Percentiles rank a stretch among this genome's conserved stretches.
phyloP scores from a whole-genome alignment of 2,329 filamentous ascomycete species.

The Fusarium tuaranense region DNA sequence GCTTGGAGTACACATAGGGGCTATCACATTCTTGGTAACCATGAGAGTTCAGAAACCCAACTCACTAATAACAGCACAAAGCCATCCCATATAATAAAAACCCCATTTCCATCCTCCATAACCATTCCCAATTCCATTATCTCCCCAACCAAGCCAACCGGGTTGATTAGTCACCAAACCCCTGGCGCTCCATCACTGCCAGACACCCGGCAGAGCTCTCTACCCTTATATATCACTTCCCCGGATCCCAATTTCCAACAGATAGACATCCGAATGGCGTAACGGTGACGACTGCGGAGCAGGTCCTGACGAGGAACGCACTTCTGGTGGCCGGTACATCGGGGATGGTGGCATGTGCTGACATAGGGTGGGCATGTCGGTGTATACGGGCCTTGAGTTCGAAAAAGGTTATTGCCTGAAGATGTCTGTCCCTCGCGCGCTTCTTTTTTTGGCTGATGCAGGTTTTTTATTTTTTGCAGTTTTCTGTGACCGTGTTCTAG shows the following conservation, averaged over 20 bases:
- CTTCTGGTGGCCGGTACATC: background rate
- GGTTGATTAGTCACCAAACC: background rate
- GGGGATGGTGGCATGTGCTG: background rate
- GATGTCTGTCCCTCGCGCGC: background rate
- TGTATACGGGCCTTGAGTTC: background rate
- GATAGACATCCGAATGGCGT: background rate
- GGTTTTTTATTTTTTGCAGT: background rate
- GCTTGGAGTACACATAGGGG: background rate
- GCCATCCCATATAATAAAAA: background rate
- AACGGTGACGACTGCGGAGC: background rate
- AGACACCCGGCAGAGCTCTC: background rate
- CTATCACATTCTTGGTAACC: background rate
- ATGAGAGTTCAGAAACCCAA: background rate
- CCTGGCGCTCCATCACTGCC: background rate
- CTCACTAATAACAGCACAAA: background rate
- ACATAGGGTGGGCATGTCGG: slow-evolving; percentile 1
- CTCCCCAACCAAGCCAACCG: background rate
- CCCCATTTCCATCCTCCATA: background rate
- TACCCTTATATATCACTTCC: background rate
- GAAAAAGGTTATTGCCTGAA: background rate
- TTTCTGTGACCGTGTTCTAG: background rate
- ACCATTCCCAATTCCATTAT: background rate
- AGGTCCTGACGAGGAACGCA: background rate
- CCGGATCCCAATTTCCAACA: background rate
- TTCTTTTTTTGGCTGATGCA: background rate